Evolutionary conservation across 1,284 basidiomycete genomes (phyloP).

Genomic region (Vanrija sp.): DNA sequence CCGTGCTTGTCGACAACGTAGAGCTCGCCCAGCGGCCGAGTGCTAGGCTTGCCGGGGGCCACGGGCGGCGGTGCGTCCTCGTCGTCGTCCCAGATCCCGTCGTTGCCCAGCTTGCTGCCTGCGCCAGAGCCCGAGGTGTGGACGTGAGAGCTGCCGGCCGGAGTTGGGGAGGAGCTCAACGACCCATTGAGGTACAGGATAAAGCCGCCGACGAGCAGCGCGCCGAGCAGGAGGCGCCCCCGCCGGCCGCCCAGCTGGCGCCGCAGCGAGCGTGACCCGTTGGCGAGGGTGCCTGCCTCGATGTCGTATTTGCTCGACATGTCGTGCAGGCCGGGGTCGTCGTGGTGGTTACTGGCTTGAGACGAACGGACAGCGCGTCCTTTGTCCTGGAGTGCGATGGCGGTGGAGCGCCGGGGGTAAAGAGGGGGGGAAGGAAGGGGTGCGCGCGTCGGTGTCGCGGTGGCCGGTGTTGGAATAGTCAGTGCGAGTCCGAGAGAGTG

Average conservation of each 20-base stretch:
- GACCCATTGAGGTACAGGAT: conserved; percentile 6
- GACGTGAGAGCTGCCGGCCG: neutral
- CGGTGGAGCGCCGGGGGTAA: too few relatives aligned
- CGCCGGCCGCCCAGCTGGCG: conserved; percentile 3
- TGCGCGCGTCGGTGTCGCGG: too few relatives aligned
- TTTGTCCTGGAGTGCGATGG: too few relatives aligned
- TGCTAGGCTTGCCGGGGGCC: neutral
- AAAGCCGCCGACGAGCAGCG: neutral
- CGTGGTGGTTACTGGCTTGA: too few relatives aligned
- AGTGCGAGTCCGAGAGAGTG: too few relatives aligned
- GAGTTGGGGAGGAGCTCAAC: neutral
- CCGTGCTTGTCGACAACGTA: conserved; percentile 32
- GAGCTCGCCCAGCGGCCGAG: neutral
- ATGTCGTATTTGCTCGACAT: too few relatives aligned
- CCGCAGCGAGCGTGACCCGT: neutral
- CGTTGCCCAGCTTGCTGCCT: neutral
- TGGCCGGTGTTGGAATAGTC: too few relatives aligned
- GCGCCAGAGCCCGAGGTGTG: neutral
- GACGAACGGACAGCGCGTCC: too few relatives aligned
- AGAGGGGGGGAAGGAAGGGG: too few relatives aligned
- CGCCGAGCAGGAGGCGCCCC: conserved; percentile 4
- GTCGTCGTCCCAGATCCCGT: conserved; percentile 3
- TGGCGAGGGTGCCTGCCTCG: too few relatives aligned
- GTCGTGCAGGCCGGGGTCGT: too few relatives aligned
- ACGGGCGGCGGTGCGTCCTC: neutral